Conservation (phyloP, 495 filamentous ascomycete genomes). For the Lasiosphaeria miniovina region DNA sequence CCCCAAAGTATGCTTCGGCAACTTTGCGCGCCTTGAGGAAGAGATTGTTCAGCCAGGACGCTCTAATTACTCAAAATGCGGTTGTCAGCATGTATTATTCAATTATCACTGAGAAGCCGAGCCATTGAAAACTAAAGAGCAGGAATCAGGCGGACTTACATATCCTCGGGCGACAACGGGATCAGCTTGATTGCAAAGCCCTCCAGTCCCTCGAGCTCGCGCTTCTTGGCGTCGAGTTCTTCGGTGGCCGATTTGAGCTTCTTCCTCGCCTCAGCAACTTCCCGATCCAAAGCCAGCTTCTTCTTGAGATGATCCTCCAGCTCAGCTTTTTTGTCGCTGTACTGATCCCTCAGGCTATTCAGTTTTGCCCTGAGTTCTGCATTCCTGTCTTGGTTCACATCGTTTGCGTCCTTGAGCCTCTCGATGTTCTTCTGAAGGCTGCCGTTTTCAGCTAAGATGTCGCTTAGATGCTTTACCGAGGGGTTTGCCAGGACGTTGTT, state of each 20-base stretch:
- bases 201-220: background rate
- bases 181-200: conserved; percentile 5
- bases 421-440: background rate
- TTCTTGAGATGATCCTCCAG: conserved; percentile 1
- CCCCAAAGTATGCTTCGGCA: no score
- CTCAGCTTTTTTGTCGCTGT: background rate
- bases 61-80: no score
- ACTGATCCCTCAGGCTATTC: background rate
- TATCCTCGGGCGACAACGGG: background rate
- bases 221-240: background rate
- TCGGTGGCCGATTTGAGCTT: background rate
- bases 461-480: conserved; percentile 4
- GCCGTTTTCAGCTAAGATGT: conserved; percentile 3
- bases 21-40: no score
- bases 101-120: no score
- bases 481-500: background rate
- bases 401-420: background rate
- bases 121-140: background rate
- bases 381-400: background rate
- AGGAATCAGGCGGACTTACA: conserved; percentile 3
- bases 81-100: background rate
- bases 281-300: background rate
- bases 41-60: no score
- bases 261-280: background rate
- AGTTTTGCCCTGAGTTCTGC: background rate